Evolutionary conservation across 1,284 basidiomycete species (phyloP), one percentile per base, ranked within the genome.

Genomic region (Cutaneotrichosporon curvatum): DNA sequence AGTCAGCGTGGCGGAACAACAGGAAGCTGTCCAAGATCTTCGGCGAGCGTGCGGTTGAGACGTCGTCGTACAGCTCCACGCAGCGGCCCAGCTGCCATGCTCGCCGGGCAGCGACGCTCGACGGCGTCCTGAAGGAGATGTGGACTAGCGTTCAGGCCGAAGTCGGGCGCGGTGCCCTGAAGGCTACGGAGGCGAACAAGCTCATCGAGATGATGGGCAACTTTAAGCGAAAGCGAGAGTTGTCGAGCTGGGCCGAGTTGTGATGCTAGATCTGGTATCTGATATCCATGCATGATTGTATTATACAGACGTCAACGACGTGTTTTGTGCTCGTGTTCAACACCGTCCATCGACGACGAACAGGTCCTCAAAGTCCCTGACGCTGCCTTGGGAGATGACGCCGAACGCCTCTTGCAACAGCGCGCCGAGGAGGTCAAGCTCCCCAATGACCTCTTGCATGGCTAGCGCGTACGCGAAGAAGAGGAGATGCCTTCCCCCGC

Each of bases 401-500:
- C 90, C 90, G 70, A 92, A 94, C 10, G 86, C 83, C 43, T 83
- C 81, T 64, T 95, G 91, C 47, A 90, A 73, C 16, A 81, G 83
- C 28, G 67, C 71, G 0, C 90, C 90, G 2, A 94, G 73, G 43
- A 74, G 78, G 40, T 92, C 86, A 16, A 95, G 77, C 61, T 94
- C 88, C 48, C 81, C 78, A 16, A 89, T 91, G 25, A 95, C 85
- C 8, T 89, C 87, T 65, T 74, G 74, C 89, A 95, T 94, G 45
- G 87, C 87, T 44, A 94, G 74, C 0, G 87, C 88, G 62, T 96
- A 96, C 1, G 89, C 89, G 61, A 95, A 94, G 73, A 87, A 96
- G 18, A 97, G 76, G 7, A 97, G 74, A 59, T 92, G 87, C 31
- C 84, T 78, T 6, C 87, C 89, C 7, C 73, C 73, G 2, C 71